Conservation (phyloP, 2,329 filamentous ascomycete genomes). For the Fusarium goolgardi region DNA sequence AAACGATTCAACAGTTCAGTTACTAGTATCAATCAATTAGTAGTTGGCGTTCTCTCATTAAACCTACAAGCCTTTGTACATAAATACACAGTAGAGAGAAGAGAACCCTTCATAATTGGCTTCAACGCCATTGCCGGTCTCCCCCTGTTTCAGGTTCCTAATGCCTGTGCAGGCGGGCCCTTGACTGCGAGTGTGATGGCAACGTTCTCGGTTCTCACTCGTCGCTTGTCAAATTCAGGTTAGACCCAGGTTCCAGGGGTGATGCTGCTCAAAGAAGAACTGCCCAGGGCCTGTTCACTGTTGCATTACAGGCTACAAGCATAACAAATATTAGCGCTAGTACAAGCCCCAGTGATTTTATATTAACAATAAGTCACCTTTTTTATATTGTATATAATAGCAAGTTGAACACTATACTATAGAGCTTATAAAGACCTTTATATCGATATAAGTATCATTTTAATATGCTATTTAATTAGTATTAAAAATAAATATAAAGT, state of each 20-base stretch:
- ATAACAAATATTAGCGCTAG: too few species aligned
- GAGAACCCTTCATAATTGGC: constrained; percentile 28
- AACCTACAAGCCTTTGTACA: constrained; percentile 2
- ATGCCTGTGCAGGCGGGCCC: constrained; percentile 37
- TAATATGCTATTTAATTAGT: too few species aligned
- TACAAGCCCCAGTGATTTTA: too few species aligned
- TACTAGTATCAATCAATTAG: too few species aligned
- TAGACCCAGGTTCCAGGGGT: neutral
- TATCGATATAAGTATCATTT: too few species aligned
- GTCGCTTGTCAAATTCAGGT: constrained; percentile 10
- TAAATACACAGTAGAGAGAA: neutral
- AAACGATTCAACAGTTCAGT: neutral
- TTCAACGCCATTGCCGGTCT: constrained; percentile 27
- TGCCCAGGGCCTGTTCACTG: constrained; percentile 5
- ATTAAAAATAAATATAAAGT: too few species aligned
- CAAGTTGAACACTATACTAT: too few species aligned
- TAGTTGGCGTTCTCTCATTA: neutral
- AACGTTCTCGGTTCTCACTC: neutral
- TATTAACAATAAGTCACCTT: too few species aligned
- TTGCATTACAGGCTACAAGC: too few species aligned
- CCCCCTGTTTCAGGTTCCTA: constrained; percentile 45
- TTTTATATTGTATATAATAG: too few species aligned
- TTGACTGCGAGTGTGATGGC: constrained; percentile 16
- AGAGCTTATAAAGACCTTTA: too few species aligned
- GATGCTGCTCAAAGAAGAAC: neutral